phyloP scores from a whole-genome alignment of 169 alveolate genomes.

The Eimeria zaria region DNA sequence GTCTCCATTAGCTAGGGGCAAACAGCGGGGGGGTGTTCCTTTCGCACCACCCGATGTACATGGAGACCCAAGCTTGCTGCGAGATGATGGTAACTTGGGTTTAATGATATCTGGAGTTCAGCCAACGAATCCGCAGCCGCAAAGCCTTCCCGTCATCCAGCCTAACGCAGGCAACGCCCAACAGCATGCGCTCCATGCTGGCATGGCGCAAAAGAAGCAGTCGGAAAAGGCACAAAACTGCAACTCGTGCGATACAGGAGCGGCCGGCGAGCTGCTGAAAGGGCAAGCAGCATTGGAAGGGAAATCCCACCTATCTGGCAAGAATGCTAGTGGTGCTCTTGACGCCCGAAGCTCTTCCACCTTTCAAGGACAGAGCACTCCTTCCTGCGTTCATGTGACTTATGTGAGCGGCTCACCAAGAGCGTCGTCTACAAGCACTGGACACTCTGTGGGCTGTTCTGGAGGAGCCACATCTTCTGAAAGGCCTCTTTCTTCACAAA shows the following conservation, averaged over 20 bases:
- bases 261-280: background rate
- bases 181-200: background rate
- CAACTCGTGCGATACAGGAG: background rate
- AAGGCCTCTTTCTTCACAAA: too few relatives aligned
- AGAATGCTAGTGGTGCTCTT: too few relatives aligned
- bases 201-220: background rate
- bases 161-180: background rate
- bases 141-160: background rate
- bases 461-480: too few relatives aligned
- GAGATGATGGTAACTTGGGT: background rate
- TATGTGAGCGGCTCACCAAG: too few relatives aligned
- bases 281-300: background rate
- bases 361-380: too few relatives aligned
- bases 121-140: background rate
- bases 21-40: background rate
- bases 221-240: background rate
- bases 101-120: background rate
- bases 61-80: background rate
- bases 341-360: background rate
- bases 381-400: too few relatives aligned
- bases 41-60: background rate
- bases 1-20: background rate
- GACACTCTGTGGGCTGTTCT: too few relatives aligned
- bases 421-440: too few relatives aligned
- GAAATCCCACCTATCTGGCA: background rate